Percentiles rank a stretch among this genome's conserved stretches.
Conservation (phyloP, 2,329 filamentous ascomycete species). For the Beauveria scarabaeidicola region DNA sequence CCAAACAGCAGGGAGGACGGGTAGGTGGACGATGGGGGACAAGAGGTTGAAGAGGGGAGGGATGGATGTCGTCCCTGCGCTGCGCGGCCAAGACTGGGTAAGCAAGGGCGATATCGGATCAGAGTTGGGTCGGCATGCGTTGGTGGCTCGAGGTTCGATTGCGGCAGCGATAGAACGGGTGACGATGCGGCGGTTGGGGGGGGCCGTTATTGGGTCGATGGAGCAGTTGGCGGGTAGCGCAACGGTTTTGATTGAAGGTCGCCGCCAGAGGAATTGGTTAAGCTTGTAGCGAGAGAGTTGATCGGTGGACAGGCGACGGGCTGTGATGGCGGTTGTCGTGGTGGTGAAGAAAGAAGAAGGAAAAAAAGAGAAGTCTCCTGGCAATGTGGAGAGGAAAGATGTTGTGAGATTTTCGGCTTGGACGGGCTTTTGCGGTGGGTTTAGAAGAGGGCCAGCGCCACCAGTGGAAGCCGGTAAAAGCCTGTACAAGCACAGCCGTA, state of each 20-base stretch:
- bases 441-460: not conserved
- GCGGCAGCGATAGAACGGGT: not conserved
- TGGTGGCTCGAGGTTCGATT: not conserved
- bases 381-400: conserved; percentile 10
- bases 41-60: conserved; percentile 7
- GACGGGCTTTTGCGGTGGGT: conserved; percentile 1
- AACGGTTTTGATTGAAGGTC: not conserved
- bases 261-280: not conserved
- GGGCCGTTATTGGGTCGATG: too few relatives aligned
- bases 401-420: conserved; percentile 11
- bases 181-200: not conserved
- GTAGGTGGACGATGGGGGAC: conserved; percentile 10
- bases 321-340: not conserved
- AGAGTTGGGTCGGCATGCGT: conserved; percentile 9
- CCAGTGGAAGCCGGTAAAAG: not conserved
- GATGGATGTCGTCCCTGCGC: conserved; percentile 3
- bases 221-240: not conserved
- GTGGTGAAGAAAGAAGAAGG: conserved; percentile 9
- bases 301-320: not conserved
- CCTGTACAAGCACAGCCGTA: too few relatives aligned
- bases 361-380: not conserved
- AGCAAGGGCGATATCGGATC: not conserved
- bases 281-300: too few relatives aligned
- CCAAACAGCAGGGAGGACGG: conserved; percentile 25
- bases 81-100: not conserved